Conservation (phyloP, 139 green algal species). For the Coelastrella sp. region DNA sequence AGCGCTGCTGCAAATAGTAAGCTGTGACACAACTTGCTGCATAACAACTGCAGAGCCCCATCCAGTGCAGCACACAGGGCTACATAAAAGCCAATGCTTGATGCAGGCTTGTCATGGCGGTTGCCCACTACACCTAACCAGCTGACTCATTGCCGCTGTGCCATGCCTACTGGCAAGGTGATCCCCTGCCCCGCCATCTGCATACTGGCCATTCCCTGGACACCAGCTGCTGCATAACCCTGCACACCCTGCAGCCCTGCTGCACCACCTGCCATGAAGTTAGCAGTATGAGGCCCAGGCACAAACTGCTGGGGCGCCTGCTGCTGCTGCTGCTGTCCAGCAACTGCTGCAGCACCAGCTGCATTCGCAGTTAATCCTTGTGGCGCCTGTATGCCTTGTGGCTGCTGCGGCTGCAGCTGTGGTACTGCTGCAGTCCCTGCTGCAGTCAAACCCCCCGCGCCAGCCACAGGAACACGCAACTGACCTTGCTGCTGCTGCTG, state of each 20-base stretch:
- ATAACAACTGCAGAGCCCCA: background rate
- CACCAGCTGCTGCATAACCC: background rate
- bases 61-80: background rate
- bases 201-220: background rate
- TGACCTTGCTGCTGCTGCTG: background rate
- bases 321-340: background rate
- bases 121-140: no score
- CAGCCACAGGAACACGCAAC: background rate
- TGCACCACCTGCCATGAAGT: background rate
- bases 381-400: background rate
- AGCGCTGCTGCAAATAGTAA: no score
- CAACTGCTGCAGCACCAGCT: constrained; percentile 19
- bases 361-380: background rate
- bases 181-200: background rate
- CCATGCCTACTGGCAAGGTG: background rate
- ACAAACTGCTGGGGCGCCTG: constrained; percentile 15
- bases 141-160: background rate
- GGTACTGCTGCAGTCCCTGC: constrained; percentile 23
- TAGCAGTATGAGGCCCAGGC: background rate
- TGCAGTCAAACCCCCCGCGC: background rate
- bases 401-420: constrained; percentile 16
- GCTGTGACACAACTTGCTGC: no score
- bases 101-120: background rate
- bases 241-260: background rate
- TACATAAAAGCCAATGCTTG: background rate